Percentiles rank a stretch among this genome's conserved stretches.
Evolutionary conservation across 148 eudicot genomes (phyloP).

Genomic region (Dysphania ambrosioides): DNA sequence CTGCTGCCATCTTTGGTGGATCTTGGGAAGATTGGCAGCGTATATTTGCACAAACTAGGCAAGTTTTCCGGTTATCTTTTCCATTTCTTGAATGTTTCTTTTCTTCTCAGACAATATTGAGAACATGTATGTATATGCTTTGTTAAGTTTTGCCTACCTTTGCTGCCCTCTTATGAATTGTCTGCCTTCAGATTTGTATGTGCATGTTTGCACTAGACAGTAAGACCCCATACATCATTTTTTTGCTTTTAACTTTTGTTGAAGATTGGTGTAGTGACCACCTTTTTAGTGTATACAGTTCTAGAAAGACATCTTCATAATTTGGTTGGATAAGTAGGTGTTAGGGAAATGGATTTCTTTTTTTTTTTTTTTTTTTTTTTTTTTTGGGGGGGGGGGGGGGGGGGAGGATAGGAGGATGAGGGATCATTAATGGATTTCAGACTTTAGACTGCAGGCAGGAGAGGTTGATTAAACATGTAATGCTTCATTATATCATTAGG

Average conservation of each 20-base stretch:
- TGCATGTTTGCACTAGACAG: neutral
- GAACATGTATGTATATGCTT: neutral
- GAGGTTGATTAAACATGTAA: neutral
- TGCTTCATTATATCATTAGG: neutral
- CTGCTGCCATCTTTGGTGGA: constrained; percentile 85
- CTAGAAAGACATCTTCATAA: too few species aligned
- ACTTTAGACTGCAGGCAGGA: neutral
- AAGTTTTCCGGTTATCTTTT: constrained; percentile 23
- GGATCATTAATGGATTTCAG: neutral
- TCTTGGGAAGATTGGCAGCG: constrained; percentile 87
- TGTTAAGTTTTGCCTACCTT: neutral
- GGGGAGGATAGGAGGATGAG: neutral
- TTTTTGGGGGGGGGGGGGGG: too few species aligned
- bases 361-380: too few species aligned
- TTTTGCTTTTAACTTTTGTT: neutral
- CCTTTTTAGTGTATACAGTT: too few species aligned
- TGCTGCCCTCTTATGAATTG: neutral
- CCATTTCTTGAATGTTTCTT: neutral
- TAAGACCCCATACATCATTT: neutral
- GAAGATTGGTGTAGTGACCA: neutral
- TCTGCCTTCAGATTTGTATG: neutral
- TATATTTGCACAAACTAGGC: constrained; percentile 72
- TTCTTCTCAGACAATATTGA: neutral
- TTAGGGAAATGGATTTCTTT: too few species aligned
- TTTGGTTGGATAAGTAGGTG: too few species aligned